Conservation (phyloP, 2,329 filamentous ascomycete genomes). For the Alternaria sp. region DNA sequence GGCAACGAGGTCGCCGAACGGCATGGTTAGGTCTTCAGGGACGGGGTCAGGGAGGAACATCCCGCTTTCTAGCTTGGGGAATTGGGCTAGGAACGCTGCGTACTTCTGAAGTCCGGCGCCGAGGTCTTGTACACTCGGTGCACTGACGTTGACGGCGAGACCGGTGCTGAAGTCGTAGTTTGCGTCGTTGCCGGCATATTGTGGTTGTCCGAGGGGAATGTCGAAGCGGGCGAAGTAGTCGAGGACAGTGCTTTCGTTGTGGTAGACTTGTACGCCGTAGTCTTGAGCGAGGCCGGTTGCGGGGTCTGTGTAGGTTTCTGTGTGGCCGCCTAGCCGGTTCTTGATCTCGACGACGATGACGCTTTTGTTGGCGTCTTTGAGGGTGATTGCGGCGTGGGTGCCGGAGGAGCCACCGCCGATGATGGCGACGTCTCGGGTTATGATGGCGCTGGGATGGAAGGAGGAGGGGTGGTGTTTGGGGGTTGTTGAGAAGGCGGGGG, state of each 20-base stretch:
- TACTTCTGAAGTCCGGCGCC: constrained; percentile 28
- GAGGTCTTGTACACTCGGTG: constrained; percentile 3
- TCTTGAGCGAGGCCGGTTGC: constrained; percentile 38
- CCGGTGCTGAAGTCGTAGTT: constrained; percentile 43
- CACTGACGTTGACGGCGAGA: background rate
- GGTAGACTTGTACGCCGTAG: constrained; percentile 47
- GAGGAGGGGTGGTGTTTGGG: background rate
- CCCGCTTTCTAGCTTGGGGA: constrained; percentile 37
- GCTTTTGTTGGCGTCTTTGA: constrained; percentile 47
- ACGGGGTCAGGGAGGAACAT: constrained; percentile 55
- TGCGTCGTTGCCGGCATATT: background rate
- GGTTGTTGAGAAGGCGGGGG: background rate
- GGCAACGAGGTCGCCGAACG: constrained; percentile 56
- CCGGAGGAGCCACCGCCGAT: constrained; percentile 54
- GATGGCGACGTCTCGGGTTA: constrained; percentile 41
- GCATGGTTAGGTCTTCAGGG: constrained; percentile 55
- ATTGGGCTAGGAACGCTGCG: constrained; percentile 26
- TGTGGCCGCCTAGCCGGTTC: constrained; percentile 55
- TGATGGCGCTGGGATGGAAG: background rate
- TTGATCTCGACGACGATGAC: constrained; percentile 52
- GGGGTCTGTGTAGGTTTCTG: constrained; percentile 54
- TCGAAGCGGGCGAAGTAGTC: constrained; percentile 24
- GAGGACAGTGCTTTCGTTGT: constrained; percentile 49
- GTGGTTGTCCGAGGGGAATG: background rate
- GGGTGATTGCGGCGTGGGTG: constrained; percentile 49